These are phyloP conservation scores for Colletotrichum limetticola DNA, from an alignment of 2,329 filamentous ascomycete species.

Conservation along the genomic window DNA sequence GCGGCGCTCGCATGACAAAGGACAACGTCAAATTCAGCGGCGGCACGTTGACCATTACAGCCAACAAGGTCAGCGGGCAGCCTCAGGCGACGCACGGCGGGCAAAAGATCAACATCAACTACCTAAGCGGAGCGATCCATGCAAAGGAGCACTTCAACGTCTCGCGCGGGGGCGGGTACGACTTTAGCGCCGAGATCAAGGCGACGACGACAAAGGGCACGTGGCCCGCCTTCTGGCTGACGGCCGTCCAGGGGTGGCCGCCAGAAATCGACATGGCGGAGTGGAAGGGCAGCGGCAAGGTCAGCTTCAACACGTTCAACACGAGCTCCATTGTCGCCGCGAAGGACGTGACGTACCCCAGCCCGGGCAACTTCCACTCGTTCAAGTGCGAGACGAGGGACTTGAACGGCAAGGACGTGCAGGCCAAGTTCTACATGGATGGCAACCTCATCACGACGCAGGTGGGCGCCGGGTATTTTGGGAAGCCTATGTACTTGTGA, in stretches of 20 bases:
- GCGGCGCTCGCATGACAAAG: constrained; percentile 64
- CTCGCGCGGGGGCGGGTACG: constrained; percentile 49
- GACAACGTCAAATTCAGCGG: constrained; percentile 53
- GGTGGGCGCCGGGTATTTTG: constrained; percentile 59
- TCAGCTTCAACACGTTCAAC: constrained; percentile 67
- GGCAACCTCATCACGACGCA: constrained; percentile 60
- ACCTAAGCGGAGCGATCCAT: constrained; percentile 59
- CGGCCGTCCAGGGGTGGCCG: constrained; percentile 64
- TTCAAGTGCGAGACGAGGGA: constrained; percentile 63
- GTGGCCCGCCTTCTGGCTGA: constrained; percentile 71
- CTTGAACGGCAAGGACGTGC: constrained; percentile 60
- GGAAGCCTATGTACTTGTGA: constrained; percentile 56
- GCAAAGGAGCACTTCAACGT: constrained; percentile 54
- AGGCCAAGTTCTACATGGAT: constrained; percentile 66
- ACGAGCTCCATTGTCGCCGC: constrained; percentile 57
- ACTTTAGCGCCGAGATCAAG: constrained; percentile 53
- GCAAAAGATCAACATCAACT: constrained; percentile 58
- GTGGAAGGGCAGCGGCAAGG: constrained; percentile 68
- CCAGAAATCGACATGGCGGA: constrained; percentile 70
- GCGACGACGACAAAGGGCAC: constrained; percentile 56
- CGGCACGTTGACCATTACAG: constrained; percentile 58
- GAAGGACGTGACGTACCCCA: constrained; percentile 59
- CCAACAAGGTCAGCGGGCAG: constrained; percentile 55
- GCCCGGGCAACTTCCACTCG: constrained; percentile 58
- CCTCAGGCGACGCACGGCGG: constrained; percentile 49